Base-by-base conservation (phyloP, 2,329 filamentous ascomycete genomes). In the Microdochium nivale region DNA sequence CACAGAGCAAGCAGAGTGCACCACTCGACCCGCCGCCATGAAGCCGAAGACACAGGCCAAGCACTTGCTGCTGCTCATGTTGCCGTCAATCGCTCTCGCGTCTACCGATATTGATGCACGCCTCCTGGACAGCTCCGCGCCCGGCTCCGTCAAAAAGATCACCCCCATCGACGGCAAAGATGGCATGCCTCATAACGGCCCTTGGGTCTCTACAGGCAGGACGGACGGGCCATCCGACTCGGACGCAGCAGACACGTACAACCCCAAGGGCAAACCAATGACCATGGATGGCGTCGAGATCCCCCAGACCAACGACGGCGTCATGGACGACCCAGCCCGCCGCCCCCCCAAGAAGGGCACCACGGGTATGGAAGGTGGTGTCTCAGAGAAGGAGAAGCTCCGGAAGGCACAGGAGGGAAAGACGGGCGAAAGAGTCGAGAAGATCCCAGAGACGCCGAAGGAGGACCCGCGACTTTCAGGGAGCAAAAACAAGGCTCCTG, bases 81-180 rank as follows among this genome's bases (percentile, higher is more conserved):
- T 44, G 19, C 40, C 40, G 7, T 11, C 40, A 16, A 44, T 44
- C 40, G 40, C 19, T 23, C 40, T 44, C 19, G 40, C 40, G 7
- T 21, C 40, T 13, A 7, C 40, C 3, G 46, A 25, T 9, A 25
- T 49, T 19, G 60, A 58, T 3, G 49, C 53, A 19, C 53, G 56
- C 30, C 50, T 53, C 27, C 30, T 53, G 23, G 52, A 58, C 47
- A 60, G 63, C 48, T 58, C 61, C 60, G 53, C 68, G 59, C 55
- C 69, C 65, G 51, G 74, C 60, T 14, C 71, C 10, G 73, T 75
- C 30, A 77, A 73, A 52, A 90, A 90, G 66, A 86, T 94, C 72
- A 89, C 88, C 52, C 92, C 92, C 0, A 86, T 96, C 21, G 94
- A 97, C 66, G 91, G 91, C 47, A 86, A 87, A 61, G 94, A 97